These are phyloP conservation scores for Eucalyptus urophylla DNA, from an alignment of 345 rosid genomes.

Conservation along the genomic window DNA sequence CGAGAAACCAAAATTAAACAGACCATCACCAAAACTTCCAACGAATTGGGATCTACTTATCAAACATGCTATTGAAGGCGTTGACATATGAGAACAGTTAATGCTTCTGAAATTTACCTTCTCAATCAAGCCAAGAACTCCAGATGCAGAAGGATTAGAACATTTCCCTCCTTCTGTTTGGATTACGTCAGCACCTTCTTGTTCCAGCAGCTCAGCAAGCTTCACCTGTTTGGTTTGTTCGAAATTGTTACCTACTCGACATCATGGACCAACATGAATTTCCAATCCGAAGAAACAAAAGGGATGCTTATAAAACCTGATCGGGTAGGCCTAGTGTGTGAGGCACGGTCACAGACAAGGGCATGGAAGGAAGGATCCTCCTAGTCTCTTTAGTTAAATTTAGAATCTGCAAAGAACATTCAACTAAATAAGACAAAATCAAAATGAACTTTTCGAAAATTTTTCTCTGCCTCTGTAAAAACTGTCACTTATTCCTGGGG, in stretches of 20 bases:
- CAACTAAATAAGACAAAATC: not conserved
- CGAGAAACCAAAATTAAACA: not conserved
- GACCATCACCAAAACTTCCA: not conserved
- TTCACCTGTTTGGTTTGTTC: conserved; percentile 22
- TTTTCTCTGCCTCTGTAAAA: not conserved
- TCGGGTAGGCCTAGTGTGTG: conserved; percentile 50
- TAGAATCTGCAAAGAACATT: conserved; percentile 24
- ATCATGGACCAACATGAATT: not conserved
- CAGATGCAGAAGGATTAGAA: conserved; percentile 40
- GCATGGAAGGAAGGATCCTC: conserved; percentile 39
- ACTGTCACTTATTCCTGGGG: not conserved
- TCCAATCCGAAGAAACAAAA: not conserved
- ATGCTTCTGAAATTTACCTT: conserved; percentile 15
- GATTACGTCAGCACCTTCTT: conserved; percentile 49
- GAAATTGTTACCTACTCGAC: not conserved
- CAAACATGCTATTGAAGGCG: not conserved
- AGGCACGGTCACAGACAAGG: conserved; percentile 52
- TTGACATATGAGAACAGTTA: not conserved
- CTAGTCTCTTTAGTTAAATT: conserved; percentile 39
- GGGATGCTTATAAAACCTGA: conserved; percentile 21
- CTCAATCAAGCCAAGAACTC: conserved; percentile 55
- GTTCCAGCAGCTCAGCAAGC: conserved; percentile 51
- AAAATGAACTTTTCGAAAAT: not conserved
- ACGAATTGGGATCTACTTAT: not conserved
- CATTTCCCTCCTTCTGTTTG: conserved; percentile 67